A percentile compares a stretch with the other conserved stretches of the same genome.
Evolutionary conservation across 2,329 filamentous ascomycete species (phyloP).

Genomic region (Raffaelea arxii): DNA sequence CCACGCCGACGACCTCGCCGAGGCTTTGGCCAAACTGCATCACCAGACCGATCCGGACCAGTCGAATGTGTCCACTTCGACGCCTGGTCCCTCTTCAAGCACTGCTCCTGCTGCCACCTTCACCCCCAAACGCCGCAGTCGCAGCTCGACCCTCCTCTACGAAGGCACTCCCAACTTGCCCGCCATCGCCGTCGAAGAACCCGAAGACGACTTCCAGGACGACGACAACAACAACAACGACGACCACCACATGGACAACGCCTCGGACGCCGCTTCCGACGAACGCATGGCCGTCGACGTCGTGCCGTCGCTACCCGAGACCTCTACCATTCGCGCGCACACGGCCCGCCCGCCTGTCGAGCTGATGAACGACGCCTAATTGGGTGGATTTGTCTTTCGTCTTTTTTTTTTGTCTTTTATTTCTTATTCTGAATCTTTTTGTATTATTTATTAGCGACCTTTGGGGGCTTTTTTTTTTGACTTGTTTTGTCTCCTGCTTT

Average conservation of each 20-base stretch:
- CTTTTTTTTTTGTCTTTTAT: neutral
- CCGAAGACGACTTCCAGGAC: slow-evolving; percentile 48
- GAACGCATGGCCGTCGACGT: neutral
- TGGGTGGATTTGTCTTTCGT: neutral
- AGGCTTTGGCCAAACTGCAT: slow-evolving; percentile 53
- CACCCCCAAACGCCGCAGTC: slow-evolving; percentile 33
- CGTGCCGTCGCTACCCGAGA: slow-evolving; percentile 24
- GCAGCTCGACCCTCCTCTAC: slow-evolving; percentile 58
- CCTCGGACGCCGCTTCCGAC: slow-evolving; percentile 20
- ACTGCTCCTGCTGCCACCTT: slow-evolving; percentile 17
- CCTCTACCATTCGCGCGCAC: slow-evolving; percentile 49
- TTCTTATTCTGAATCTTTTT: neutral
- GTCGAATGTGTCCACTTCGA: slow-evolving; percentile 23
- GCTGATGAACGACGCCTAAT: slow-evolving; percentile 42
- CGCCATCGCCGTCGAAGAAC: slow-evolving; percentile 58
- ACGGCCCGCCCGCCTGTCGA: slow-evolving; percentile 56
- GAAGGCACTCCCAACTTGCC: slow-evolving; percentile 47
- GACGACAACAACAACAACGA: slow-evolving; percentile 23
- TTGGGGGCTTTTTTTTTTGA: neutral
- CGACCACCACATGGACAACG: slow-evolving; percentile 30
- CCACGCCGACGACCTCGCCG: slow-evolving; percentile 60
- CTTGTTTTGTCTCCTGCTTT: no score
- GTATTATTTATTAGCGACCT: neutral
- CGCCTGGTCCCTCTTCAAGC: slow-evolving; percentile 28
- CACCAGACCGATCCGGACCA: slow-evolving; percentile 22